Conservation (phyloP, 345 rosid species). For the Aquilaria yunnanensis region DNA sequence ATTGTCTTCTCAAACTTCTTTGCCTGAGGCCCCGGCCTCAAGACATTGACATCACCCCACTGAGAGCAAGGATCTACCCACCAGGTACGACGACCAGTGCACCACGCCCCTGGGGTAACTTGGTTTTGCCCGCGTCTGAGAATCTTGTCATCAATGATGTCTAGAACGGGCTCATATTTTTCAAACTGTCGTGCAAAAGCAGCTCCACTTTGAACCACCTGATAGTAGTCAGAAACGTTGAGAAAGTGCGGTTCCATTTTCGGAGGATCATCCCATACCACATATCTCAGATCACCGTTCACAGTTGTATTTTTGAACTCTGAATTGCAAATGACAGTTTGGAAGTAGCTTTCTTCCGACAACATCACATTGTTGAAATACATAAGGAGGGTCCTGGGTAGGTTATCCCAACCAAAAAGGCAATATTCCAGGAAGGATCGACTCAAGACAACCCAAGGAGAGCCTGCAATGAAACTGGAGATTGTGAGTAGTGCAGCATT, state of each 20-base stretch:
- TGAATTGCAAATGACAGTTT: constrained; percentile 86
- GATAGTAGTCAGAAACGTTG: constrained; percentile 48
- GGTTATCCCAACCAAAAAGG: constrained; percentile 93
- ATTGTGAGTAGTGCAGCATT: constrained; percentile 16
- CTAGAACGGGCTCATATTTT: constrained; percentile 62
- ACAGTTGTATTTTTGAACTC: constrained; percentile 83
- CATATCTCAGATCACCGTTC: constrained; percentile 75
- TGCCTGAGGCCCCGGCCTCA: constrained; percentile 79
- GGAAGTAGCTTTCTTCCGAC: constrained; percentile 90
- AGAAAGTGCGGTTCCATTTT: constrained; percentile 91
- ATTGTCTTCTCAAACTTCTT: constrained; percentile 63
- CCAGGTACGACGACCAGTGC: constrained; percentile 65
- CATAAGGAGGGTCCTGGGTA: constrained; percentile 88
- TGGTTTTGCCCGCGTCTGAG: constrained; percentile 55
- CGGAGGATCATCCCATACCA: constrained; percentile 98
- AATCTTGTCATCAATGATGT: constrained; percentile 65
- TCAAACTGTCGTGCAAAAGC: constrained; percentile 83
- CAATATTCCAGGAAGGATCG: constrained; percentile 84
- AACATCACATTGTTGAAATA: constrained; percentile 81
- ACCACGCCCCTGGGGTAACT: constrained; percentile 89
- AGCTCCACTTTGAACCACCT: constrained; percentile 80
- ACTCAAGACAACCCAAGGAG: constrained; percentile 82
- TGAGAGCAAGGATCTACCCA: constrained; percentile 91
- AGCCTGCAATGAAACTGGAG: constrained; percentile 48
- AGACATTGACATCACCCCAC: constrained; percentile 80